These are phyloP conservation scores for Aspergillus affinis DNA, from an alignment of 495 filamentous ascomycete genomes.

Conservation along the genomic window DNA sequence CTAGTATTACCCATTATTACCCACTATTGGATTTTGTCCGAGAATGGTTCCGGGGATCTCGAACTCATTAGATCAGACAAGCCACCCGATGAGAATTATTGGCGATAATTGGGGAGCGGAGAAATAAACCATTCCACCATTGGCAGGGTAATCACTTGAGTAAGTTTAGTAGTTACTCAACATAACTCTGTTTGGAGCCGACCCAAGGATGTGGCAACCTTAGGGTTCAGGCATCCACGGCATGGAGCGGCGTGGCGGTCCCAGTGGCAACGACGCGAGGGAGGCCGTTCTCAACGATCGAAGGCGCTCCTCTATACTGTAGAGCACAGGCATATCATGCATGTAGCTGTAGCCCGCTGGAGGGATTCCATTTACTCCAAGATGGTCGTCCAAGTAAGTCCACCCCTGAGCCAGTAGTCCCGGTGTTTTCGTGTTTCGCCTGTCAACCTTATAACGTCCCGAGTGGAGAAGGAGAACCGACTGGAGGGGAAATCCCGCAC, in stretches of 20 bases:
- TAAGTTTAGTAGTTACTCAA: too few species aligned
- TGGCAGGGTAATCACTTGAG: too few species aligned
- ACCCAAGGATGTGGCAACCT: neutral
- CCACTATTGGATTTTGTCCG: too few species aligned
- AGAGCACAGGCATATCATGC: too few species aligned
- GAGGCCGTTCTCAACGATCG: too few species aligned
- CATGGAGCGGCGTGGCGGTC: too few species aligned
- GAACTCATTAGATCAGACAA: neutral
- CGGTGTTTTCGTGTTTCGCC: neutral
- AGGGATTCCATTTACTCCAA: neutral
- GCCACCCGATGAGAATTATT: neutral
- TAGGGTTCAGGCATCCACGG: neutral
- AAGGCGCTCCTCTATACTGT: too few species aligned
- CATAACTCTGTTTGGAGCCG: neutral
- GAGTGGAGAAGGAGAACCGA: constrained; percentile 2
- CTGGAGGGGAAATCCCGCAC: neutral
- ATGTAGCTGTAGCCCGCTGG: too few species aligned
- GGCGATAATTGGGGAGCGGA: neutral
- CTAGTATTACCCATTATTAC: neutral
- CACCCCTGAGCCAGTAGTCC: neutral
- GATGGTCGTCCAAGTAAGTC: neutral
- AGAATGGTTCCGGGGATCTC: neutral
- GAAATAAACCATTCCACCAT: neutral
- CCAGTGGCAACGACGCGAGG: too few species aligned
- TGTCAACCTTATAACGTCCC: constrained; percentile 10